Evolutionary conservation across 1,284 basidiomycete genomes (phyloP).

Genomic region (Trametes pubescens): DNA sequence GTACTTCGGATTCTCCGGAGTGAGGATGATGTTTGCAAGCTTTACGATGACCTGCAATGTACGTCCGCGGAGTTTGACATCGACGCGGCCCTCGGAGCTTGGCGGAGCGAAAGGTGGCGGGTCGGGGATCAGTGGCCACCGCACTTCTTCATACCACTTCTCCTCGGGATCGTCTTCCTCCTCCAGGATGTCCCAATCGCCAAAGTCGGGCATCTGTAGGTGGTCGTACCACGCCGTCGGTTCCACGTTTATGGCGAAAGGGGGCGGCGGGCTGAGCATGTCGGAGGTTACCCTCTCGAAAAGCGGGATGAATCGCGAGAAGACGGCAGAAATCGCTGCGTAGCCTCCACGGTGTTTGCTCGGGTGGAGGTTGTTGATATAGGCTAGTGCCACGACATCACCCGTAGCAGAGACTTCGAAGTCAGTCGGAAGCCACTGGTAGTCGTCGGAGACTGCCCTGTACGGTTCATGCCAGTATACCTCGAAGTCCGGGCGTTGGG

Average conservation of each 20-base stretch:
- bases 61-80: conserved; percentile 30
- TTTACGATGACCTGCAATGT: conserved; percentile 59
- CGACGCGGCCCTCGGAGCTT: conserved; percentile 4
- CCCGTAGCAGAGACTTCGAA: conserved; percentile 20
- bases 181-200: neutral
- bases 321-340: conserved; percentile 42
- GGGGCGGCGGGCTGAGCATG: conserved; percentile 1
- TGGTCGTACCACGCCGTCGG: conserved; percentile 11
- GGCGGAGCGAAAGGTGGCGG: conserved; percentile 13
- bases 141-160: conserved; percentile 26
- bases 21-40: conserved; percentile 56
- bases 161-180: conserved; percentile 1
- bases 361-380: conserved; percentile 26
- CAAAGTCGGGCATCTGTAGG: neutral
- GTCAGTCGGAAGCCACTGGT: conserved; percentile 33
- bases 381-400: conserved; percentile 5
- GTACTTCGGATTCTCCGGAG: conserved; percentile 51
- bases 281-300: conserved; percentile 44
- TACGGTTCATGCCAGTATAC: neutral
- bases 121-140: conserved; percentile 17
- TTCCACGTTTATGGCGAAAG: conserved; percentile 13
- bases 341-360: conserved; percentile 40
- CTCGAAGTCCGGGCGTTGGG: conserved; percentile 3
- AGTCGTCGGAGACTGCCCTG: conserved; percentile 5
- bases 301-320: conserved; percentile 44